Base-by-base conservation (phyloP, 2,329 filamentous ascomycete genomes). In the Fonsecaea monophora region DNA sequence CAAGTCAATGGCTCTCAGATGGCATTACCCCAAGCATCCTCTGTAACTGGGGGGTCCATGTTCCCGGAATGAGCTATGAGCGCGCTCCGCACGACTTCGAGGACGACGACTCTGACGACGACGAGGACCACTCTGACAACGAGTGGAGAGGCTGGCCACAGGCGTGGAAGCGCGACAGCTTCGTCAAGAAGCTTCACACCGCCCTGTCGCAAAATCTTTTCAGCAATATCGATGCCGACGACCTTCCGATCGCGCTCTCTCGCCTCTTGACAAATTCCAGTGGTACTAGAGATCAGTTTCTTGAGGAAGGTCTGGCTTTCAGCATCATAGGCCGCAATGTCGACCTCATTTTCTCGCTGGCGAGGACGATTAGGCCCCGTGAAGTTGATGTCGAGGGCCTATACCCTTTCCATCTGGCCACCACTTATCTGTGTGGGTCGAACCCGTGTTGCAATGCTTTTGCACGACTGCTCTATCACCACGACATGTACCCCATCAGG, bases 401-500 rank as follows among this genome's bases (percentile, higher is more conserved):
- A 5, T 71, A 74, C 60, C 78, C 78, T 1, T 73, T 78, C 21
- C 79, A 81, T 62, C 71, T 81, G 2, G 78, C 78, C 4, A 72
- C 77, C 3, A 77, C 61, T 12, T 81, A 77, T 58, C 63, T 82
- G 3, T 75, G 79, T 58, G 79, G 79, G 1, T 71, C 70, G 1
- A 74, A 72, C 34, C 59, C 72, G 3, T 81, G 79, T 58, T 81
- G 79, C 60, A 12, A 70, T 67, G 34, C 74, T 1, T 13, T 18
- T 30, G 4, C 37, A 35, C 35, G 10, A 3, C n/a, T 3, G 8
- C 13, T 18, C 40, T 10, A 30, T 3, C 9, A 62, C 48, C 13
- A 18, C 25, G 60, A 10, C 25, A 5, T 30, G 18, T 10, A 45
- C 54, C 9, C 25, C 25, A 25, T 25, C 25, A 25, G 25, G 25